Evolutionary conservation across 2,329 filamentous ascomycete species (phyloP).

Genomic region (Pezicula rhizophila): DNA sequence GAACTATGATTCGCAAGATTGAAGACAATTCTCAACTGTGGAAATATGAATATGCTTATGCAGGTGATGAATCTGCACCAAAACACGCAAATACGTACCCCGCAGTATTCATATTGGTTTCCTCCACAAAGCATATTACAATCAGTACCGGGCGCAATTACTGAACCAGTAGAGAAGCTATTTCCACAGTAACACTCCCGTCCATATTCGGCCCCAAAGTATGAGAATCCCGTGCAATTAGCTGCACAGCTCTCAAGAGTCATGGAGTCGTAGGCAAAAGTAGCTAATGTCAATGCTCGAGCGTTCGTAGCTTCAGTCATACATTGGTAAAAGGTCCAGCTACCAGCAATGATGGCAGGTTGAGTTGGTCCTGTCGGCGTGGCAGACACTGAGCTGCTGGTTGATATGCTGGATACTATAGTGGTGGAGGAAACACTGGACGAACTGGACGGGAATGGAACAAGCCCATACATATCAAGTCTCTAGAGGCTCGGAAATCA

Average conservation of each 20-base stretch:
- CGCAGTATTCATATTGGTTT: not conserved
- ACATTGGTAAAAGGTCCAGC: constrained; percentile 2
- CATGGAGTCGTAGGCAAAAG: constrained; percentile 15
- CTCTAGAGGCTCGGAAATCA: no score
- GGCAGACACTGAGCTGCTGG: constrained; percentile 1
- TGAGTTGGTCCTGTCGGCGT: constrained; percentile 2
- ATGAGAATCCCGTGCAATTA: constrained; percentile 20
- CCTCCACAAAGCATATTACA: constrained; percentile 1
- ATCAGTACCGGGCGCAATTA: not conserved
- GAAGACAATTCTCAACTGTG: no score
- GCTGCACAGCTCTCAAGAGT: constrained; percentile 20
- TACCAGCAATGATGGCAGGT: constrained; percentile 2
- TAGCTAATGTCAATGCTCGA: constrained; percentile 12
- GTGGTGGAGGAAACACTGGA: not conserved
- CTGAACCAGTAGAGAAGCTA: constrained; percentile 1
- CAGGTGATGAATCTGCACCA: not conserved
- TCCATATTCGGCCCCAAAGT: constrained; percentile 30
- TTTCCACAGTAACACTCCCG: constrained; percentile 27
- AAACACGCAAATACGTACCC: constrained; percentile 11
- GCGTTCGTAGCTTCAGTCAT: constrained; percentile 3
- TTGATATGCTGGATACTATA: not conserved
- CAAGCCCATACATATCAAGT: no score
- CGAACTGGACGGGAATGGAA: no score
- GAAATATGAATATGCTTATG: not conserved
- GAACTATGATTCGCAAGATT: no score